Evolutionary conservation across 2,329 filamentous ascomycete species (phyloP).

Genomic region (Colletotrichum karsti): DNA sequence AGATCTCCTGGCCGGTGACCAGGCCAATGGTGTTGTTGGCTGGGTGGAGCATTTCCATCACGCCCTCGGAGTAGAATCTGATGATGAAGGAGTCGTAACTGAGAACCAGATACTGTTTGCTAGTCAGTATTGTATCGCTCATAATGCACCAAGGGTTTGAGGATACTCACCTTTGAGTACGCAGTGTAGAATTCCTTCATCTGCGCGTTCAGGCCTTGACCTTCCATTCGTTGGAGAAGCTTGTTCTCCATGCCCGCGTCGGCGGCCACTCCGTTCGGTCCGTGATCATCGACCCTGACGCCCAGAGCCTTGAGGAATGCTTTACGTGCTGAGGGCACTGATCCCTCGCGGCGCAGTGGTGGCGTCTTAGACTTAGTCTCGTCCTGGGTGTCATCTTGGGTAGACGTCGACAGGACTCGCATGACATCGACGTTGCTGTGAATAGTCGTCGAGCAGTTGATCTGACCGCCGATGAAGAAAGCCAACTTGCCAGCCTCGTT

Average conservation of each 20-base stretch:
- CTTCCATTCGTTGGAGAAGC: conserved; percentile 35
- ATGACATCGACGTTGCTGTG: conserved; percentile 57
- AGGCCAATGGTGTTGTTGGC: conserved; percentile 32
- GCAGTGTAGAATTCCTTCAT: conserved; percentile 39
- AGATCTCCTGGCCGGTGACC: conserved; percentile 34
- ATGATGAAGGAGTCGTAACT: conserved; percentile 33
- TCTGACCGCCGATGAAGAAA: conserved; percentile 61
- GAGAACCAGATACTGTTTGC: conserved; percentile 33
- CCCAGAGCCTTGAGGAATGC: conserved; percentile 19
- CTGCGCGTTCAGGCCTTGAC: conserved; percentile 34
- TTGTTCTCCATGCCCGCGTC: conserved; percentile 35
- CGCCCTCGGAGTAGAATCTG: conserved; percentile 35
- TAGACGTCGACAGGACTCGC: conserved; percentile 42
- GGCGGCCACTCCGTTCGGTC: not conserved
- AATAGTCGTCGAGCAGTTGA: conserved; percentile 61
- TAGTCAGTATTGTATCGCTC: too few relatives aligned
- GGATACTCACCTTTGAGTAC: conserved; percentile 34
- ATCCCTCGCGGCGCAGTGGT: not conserved
- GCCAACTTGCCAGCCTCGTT: conserved; percentile 51
- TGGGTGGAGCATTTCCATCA: conserved; percentile 34
- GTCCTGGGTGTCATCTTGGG: not conserved
- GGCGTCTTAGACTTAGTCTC: not conserved
- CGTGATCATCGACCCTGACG: not conserved
- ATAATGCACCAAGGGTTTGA: too few relatives aligned
- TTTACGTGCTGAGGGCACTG: conserved; percentile 8